phyloP scores from a whole-genome alignment of 495 filamentous ascomycete species.

The Xylaria telfairii region DNA sequence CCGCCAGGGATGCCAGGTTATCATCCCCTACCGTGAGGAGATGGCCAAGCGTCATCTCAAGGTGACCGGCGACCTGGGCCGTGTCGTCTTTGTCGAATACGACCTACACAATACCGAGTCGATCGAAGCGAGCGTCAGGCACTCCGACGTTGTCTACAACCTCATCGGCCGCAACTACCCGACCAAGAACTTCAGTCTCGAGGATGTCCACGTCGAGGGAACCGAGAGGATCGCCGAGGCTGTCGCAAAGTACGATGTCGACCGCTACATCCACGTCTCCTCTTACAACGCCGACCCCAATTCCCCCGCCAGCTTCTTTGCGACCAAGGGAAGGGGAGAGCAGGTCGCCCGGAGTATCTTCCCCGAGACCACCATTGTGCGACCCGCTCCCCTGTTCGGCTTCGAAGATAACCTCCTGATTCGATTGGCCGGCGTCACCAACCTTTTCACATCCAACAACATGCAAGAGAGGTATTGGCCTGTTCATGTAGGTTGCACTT shows the following conservation, averaged over 20 bases:
- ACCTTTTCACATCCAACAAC: conserved; percentile 87
- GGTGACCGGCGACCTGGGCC: conserved; percentile 89
- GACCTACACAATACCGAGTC: conserved; percentile 94
- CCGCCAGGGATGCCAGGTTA: conserved; percentile 87
- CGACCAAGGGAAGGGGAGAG: conserved; percentile 89
- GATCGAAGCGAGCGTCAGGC: conserved; percentile 93
- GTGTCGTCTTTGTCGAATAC: conserved; percentile 89
- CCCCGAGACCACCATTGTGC: conserved; percentile 97
- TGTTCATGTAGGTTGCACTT: conserved; percentile 74
- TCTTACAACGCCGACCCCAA: conserved; percentile 86
- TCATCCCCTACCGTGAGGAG: conserved; percentile 94
- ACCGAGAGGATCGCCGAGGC: conserved; percentile 95
- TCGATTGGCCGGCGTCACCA: conserved; percentile 76
- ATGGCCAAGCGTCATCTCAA: conserved; percentile 98
- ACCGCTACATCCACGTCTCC: conserved; percentile 96
- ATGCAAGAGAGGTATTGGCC: conserved; percentile 92
- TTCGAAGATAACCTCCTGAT: conserved; percentile 93
- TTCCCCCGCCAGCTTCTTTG: conserved; percentile 84
- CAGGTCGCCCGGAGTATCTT: conserved; percentile 86
- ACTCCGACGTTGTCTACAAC: conserved; percentile 98
- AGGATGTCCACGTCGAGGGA: conserved; percentile 93
- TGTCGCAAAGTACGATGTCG: conserved; percentile 96
- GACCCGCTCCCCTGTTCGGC: conserved; percentile 91
- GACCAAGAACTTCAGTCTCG: conserved; percentile 95
- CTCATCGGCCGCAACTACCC: conserved; percentile 91